Base-by-base conservation (phyloP, 352 stramenopile genomes). In the Phytophthora crassamura region DNA sequence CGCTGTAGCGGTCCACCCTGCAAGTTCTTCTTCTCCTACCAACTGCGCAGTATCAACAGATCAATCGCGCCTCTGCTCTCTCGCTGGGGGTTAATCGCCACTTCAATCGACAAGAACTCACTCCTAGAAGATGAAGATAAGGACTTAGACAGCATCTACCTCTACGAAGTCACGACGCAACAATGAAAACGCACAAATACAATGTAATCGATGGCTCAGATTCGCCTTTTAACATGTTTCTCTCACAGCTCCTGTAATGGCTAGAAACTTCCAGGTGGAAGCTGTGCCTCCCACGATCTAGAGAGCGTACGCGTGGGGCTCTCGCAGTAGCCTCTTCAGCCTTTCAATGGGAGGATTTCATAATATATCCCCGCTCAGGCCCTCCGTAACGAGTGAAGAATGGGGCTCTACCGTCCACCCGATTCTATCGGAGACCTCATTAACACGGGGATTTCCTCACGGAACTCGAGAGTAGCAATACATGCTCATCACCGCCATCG, bases 221-320 rank as follows among this genome's bases (percentile, higher is more conserved):
- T 89, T 91, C 80, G 80, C 82, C 82, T 91, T 89, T 87, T 85
- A 59, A 67, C 36, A 73, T 49, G 8, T 59, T 20, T 80, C 67
- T 86, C 65, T 82, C 77, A 72, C 25, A 49, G 59, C 70, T 67
- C 52, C 42, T 18, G 12, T n/a, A 6, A 25, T 14, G 7, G 22
- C 45, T 46, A 22, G 43, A 66, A 51, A 16, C 22, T 49, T 39
- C 25, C 28, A 59, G 16, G n/a, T 47, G 20, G 30, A 40, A 64
- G 56, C 12, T 82, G 74, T 82, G 25, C 38, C 74, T 79, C 58
- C 57, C 63, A 69, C 35, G 38, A 77, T 78, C 70, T 79, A 79
- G 63, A 76, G 53, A 68, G 25, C 55, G 5, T 73, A 49, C 70
- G 64, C 64, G 56, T 72, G 22, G 69, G 51, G 47, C 74, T 81